phyloP scores from a whole-genome alignment of 2,329 filamentous ascomycete genomes.

The Aschersonia sp. region DNA sequence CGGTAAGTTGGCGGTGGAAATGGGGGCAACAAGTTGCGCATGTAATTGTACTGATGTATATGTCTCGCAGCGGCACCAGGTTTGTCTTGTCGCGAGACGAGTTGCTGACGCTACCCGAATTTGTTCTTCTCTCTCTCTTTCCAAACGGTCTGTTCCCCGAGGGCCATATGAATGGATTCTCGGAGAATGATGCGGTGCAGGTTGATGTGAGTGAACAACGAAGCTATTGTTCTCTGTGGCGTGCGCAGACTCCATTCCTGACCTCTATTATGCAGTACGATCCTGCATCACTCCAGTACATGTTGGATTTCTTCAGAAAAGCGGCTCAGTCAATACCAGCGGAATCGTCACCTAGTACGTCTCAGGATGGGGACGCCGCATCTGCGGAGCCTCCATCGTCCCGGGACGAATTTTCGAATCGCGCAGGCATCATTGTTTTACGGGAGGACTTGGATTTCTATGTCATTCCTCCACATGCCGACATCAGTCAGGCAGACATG shows the following conservation, averaged over 20 bases:
- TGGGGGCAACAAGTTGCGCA: background rate
- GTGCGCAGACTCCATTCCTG: background rate
- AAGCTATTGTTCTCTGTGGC: background rate
- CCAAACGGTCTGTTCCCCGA: constrained; percentile 97
- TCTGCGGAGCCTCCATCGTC: constrained; percentile 58
- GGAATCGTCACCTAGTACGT: constrained; percentile 51
- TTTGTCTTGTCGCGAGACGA: constrained; percentile 94
- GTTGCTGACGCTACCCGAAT: constrained; percentile 87
- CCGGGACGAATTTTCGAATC: constrained; percentile 67
- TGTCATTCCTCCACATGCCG: constrained; percentile 71
- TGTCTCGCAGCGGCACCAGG: constrained; percentile 57
- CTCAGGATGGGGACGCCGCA: constrained; percentile 45
- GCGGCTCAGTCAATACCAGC: constrained; percentile 92
- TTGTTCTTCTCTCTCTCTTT: constrained; percentile 92
- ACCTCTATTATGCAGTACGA: constrained; percentile 58
- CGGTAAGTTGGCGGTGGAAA: constrained; percentile 43
- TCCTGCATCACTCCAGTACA: constrained; percentile 89
- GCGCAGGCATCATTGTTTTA: constrained; percentile 92
- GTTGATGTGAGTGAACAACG: constrained; percentile 65
- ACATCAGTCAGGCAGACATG: constrained; percentile 83
- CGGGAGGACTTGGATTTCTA: constrained; percentile 97
- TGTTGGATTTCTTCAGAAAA: constrained; percentile 95
- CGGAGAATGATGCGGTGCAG: constrained; percentile 87
- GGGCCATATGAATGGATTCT: constrained; percentile 84
- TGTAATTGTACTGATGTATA: constrained; percentile 10